Base-by-base conservation (phyloP, 768 basidiomycete species). In the Xerocomellus intermedius region DNA sequence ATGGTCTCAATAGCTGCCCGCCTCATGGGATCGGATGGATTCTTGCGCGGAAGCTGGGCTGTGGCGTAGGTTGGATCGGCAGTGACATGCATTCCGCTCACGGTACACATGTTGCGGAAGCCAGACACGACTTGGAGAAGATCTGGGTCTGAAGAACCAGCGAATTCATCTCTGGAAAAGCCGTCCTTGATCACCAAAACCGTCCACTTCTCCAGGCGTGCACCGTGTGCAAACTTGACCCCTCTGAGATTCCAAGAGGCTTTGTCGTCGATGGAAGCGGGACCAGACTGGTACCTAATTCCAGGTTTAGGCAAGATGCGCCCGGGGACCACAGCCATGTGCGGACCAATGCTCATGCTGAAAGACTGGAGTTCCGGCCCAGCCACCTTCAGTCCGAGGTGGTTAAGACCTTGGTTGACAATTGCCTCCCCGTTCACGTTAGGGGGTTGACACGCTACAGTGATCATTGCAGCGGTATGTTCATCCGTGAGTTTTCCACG, bases 101-200 rank as follows among this genome's bases (percentile, higher is more conserved):
- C 75, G 48, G 64, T 66, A 65, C 90, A 92, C 83, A 86, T 89
- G 2, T 68, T 57, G 33, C 73, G 69, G 60, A 92, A 91, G 0
- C 81, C 86, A 1, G 64, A 58, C 12, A 89, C 68, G 2, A 74
- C 71, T 4, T 55, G 42, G 36, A 53, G 55, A 35, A 92, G 71
- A n/a, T 77, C 76, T 2, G 80, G 81, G 60, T 92, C 91, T 7
- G 70, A 53, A 3, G 75, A 55, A 10, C 76, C 79, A 1, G 41
- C 33, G 59, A 91, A 91, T 63, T 91, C 89, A 41, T 82, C 81
- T n/a, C 80, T 65, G 14, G 32, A 24, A 48, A 76, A 77, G 13
- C 78, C 75, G 58, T 91, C 89, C 53, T 76, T 72, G 59, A 93
- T 82, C 41, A 90, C 72, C 14, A 93, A 72, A 12, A 91, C 85